phyloP scores from a whole-genome alignment of 148 eudicot species.

The Selenicereus undatus region DNA sequence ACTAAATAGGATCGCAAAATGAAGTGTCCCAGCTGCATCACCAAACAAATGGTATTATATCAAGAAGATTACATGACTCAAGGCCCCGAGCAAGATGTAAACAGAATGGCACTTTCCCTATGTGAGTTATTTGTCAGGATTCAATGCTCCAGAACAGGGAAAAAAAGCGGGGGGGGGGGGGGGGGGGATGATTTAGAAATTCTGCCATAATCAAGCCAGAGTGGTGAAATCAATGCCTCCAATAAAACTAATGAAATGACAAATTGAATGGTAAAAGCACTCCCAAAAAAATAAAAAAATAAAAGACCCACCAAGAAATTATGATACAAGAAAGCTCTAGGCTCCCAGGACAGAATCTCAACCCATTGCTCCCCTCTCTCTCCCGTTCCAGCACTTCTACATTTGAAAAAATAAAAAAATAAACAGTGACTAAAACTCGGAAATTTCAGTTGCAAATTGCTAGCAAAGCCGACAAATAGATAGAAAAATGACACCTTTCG shows the following conservation, averaged over 20 bases:
- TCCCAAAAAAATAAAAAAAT: neutral
- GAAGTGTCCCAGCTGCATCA: too few species aligned
- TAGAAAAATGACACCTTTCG: constrained; percentile 19
- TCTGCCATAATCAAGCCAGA: neutral
- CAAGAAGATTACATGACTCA: too few species aligned
- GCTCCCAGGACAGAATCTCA: constrained; percentile 90
- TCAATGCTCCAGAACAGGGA: too few species aligned
- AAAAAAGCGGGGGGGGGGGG: too few species aligned
- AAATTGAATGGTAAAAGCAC: neutral
- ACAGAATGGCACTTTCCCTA: neutral
- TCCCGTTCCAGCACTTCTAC: constrained; percentile 45
- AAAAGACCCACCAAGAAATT: constrained; percentile 62
- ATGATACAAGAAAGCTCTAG: constrained; percentile 75
- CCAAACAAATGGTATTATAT: too few species aligned
- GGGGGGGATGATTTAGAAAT: neutral
- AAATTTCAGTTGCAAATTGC: neutral
- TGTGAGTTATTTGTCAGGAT: too few species aligned
- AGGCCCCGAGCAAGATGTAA: neutral
- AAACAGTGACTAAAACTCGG: neutral
- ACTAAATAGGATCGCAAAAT: too few species aligned
- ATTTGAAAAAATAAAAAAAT: constrained; percentile 1
- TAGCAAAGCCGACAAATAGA: neutral
- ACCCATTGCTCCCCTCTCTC: constrained; percentile 69
- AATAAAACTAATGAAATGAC: neutral
- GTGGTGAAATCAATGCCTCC: neutral